Percentiles rank a stretch among this genome's conserved stretches.
Conservation (phyloP, 176 grass and related monocot species). For the Chloris gayana region DNA sequence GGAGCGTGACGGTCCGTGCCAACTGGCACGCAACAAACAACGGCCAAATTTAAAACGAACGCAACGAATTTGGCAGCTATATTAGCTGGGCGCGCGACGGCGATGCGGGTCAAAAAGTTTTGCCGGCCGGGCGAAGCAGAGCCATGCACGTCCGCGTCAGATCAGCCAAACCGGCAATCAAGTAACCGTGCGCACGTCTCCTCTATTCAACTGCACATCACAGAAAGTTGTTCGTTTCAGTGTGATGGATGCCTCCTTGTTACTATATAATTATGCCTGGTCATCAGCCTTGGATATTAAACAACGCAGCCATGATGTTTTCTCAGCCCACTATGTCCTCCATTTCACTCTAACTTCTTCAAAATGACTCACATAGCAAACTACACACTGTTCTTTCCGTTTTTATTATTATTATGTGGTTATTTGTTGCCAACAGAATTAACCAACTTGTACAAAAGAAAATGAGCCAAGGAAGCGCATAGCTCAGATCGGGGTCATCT, state of each 20-base stretch:
- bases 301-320: too few relatives aligned
- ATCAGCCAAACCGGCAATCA: background rate
- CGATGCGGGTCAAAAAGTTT: background rate
- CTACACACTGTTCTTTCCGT: too few relatives aligned
- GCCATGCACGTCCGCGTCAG: slow-evolving; percentile 3
- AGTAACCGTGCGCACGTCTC: background rate
- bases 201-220: background rate
- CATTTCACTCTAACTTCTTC: too few relatives aligned
- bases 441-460: too few relatives aligned
- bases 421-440: too few relatives aligned
- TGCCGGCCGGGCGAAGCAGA: background rate
- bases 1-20: background rate
- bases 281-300: background rate
- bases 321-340: too few relatives aligned
- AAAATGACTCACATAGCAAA: too few relatives aligned
- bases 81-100: background rate
- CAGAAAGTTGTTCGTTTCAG: background rate
- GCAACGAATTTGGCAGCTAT: background rate
- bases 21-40: background rate
- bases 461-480: too few relatives aligned
- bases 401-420: too few relatives aligned
- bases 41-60: background rate
- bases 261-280: background rate
- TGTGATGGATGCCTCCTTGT: background rate
- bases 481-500: too few relatives aligned